Evolutionary conservation across 2,329 filamentous ascomycete genomes (phyloP), one percentile per base, ranked within the genome.

Genomic region (Colletotrichum sp.): DNA sequence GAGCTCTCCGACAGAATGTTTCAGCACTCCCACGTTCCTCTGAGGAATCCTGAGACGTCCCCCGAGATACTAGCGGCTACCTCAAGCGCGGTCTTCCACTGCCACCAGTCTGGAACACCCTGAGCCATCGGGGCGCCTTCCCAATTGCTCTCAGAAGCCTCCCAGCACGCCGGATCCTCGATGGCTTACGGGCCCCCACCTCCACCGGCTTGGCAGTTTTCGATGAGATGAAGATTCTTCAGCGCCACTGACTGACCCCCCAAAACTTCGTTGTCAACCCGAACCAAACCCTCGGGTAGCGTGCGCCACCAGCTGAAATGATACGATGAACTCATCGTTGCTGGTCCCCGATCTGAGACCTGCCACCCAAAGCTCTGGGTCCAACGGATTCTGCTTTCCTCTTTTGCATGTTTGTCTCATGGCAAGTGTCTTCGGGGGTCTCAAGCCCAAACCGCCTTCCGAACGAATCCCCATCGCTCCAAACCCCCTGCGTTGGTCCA

Each of bases 331-430:
- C 64, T 59, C 43, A 52, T 68, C 64, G 59, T 24, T 43, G 32
- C 18, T 64, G 32, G n/a, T 36, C 34, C 28, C 63, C 26, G 32
- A 36, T 30, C 43, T 32, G 24, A 48, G 43, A 74, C 30, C 30
- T 24, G 32, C 18, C 30, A 48, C 36, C 74, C 70, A 69, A 65
- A 60, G 34, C 21, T 36, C 34, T 69, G 74, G 70, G 63, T 60
- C 59, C 65, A 68, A 66, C 74, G 64, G 74, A 74, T 24, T 24
- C 59, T 36, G 39, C 70, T 32, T 74, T 65, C 34, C 70, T 48
- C 34, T n/a, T 66, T 61, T 59, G 57, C 18, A 60, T 36, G 59
- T 65, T 59, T 73, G 73, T 73, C 60, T 69, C 57, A 69, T n/a
- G 39, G 57, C 57, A 21, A 66, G 34, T 28, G 28, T 28, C 60